Conservation (phyloP, 176 grass and related monocot species). For the Avena eriantha region DNA sequence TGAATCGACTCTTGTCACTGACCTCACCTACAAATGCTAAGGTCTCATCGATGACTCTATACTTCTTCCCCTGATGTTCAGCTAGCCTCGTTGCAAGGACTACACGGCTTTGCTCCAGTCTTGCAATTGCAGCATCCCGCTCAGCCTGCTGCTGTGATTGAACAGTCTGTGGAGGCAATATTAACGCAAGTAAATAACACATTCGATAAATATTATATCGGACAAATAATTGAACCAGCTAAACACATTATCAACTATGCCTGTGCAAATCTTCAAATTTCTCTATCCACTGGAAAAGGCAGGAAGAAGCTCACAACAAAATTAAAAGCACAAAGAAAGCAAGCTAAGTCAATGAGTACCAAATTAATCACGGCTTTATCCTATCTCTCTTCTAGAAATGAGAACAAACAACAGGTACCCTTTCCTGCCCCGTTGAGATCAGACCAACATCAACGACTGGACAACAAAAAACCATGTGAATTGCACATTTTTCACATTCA, state of each 20-base stretch:
- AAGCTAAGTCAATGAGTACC: background rate
- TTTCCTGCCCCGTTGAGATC: background rate
- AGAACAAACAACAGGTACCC: background rate
- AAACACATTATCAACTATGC: background rate
- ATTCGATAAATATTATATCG: background rate
- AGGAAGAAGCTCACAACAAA: background rate
- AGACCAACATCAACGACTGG: background rate
- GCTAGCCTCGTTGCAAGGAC: slow-evolving; percentile 75
- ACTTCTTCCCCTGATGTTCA: slow-evolving; percentile 80
- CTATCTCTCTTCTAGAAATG: background rate
- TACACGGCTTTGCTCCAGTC: slow-evolving; percentile 80
- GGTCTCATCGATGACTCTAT: slow-evolving; percentile 78
- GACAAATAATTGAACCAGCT: slow-evolving; percentile 31
- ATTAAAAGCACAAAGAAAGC: background rate
- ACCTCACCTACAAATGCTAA: slow-evolving; percentile 78
- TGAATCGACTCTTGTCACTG: slow-evolving; percentile 52
- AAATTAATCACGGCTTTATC: background rate
- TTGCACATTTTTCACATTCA: slow-evolving; percentile 2
- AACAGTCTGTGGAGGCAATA: slow-evolving; percentile 63
- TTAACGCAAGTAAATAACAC: slow-evolving; percentile 23
- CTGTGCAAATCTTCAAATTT: background rate
- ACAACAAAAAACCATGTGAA: background rate
- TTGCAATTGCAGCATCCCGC: slow-evolving; percentile 75
- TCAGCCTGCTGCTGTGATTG: slow-evolving; percentile 86
- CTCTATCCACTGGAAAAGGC: background rate